Evolutionary conservation across 768 basidiomycete species (phyloP).

Genomic region (Auriscalpium microsporum): DNA sequence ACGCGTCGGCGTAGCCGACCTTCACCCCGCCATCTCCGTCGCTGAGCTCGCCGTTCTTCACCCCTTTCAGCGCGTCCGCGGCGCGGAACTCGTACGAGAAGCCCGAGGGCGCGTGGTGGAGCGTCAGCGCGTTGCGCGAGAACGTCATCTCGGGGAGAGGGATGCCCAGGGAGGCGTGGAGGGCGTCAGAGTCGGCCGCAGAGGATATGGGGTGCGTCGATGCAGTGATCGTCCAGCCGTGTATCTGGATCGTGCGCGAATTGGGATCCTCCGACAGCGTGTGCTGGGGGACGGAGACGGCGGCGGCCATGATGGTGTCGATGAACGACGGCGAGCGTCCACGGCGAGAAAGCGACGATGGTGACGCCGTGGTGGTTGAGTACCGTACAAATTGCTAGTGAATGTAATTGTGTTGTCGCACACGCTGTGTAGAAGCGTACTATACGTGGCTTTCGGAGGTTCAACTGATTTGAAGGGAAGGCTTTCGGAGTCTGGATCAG

Average conservation of each 20-base stretch:
- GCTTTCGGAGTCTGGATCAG: too few species aligned
- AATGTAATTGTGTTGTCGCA: too few species aligned
- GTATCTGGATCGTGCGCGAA: conserved; percentile 57
- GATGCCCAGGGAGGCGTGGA: conserved; percentile 58
- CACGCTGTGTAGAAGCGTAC: too few species aligned
- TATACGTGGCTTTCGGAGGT: too few species aligned
- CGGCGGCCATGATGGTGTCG: conserved; percentile 31
- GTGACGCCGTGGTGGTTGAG: too few species aligned
- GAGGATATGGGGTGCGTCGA: conserved; percentile 75
- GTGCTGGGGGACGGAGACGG: conserved; percentile 49
- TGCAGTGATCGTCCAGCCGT: conserved; percentile 62
- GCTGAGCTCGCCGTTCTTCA: conserved; percentile 67
- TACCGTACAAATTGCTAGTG: too few species aligned
- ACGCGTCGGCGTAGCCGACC: conserved; percentile 91
- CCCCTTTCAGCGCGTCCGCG: conserved; percentile 55
- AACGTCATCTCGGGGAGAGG: conserved; percentile 97
- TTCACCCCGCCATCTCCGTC: conserved; percentile 88
- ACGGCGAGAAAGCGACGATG: too few species aligned
- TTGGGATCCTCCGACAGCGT: conserved; percentile 61
- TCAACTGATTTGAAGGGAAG: too few species aligned
- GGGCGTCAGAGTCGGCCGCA: conserved; percentile 61
- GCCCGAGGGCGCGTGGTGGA: conserved; percentile 57
- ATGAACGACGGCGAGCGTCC: conserved; percentile 8
- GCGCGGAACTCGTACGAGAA: conserved; percentile 64
- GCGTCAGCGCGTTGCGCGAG: conserved; percentile 66